These are phyloP conservation scores for Spinacia oleracea DNA, from an alignment of 179 eudicot species.

Conservation along the genomic window DNA sequence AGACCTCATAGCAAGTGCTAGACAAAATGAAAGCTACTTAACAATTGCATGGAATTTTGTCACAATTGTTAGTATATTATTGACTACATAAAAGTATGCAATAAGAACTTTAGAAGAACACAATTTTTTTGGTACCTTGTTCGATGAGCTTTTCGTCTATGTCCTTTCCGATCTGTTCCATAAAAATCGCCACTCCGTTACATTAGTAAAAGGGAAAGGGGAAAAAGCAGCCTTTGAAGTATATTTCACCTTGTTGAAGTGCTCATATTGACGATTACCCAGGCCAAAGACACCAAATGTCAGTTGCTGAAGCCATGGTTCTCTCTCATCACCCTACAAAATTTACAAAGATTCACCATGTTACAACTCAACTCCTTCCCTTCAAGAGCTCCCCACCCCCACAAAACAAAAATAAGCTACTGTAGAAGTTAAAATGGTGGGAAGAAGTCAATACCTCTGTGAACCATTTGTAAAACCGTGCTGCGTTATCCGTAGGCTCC, in stretches of 20 bases:
- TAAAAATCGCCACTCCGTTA: not conserved
- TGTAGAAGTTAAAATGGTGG: not conserved
- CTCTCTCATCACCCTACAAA: constrained; percentile 42
- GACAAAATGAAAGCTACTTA: not conserved
- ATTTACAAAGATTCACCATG: not conserved
- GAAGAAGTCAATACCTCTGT: constrained; percentile 50
- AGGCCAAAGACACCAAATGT: constrained; percentile 68
- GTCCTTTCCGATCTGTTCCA: constrained; percentile 69
- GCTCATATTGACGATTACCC: constrained; percentile 77
- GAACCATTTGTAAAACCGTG: constrained; percentile 94
- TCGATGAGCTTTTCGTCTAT: constrained; percentile 59
- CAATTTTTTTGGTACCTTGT: constrained; percentile 51
- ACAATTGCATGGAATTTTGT: not conserved
- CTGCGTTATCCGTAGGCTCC: constrained; percentile 97
- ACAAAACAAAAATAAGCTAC: not conserved
- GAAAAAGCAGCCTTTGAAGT: not conserved
- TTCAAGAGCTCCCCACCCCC: not conserved
- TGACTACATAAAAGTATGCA: not conserved
- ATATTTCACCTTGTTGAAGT: constrained; percentile 64
- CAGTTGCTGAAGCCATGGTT: constrained; percentile 59
- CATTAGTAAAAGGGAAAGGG: not conserved
- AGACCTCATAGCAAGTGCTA: not conserved
- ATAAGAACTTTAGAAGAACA: not conserved
- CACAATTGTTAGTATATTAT: no score
- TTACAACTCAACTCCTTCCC: not conserved